Evolutionary conservation across 148 eudicot species (phyloP), one percentile per base, ranked within the genome.

Genomic region (Polygonum aviculare): DNA sequence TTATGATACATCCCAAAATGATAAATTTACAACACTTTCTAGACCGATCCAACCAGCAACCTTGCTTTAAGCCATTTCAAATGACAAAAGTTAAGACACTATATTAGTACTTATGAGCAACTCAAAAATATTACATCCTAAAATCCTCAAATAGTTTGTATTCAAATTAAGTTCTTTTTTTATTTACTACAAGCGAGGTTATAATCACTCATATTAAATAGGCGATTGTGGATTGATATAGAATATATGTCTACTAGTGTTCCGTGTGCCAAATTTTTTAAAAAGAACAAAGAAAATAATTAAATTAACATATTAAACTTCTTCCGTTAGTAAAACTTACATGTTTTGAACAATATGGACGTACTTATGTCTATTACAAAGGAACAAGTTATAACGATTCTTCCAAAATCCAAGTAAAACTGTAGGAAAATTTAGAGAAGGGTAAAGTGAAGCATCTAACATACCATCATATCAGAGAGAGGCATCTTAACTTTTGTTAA

Each of bases 401-500:
- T 62, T 62, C 69, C 14, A 62, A 62, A 62, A 63, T 63, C 0
- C 2, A 31, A 63, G 12, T 33, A 63, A 33, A 18, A 33, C 12
- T 6, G 16, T n/a, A n/a, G 5, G 21, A 41, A 38, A 38, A 60
- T 26, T 60, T 60, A 31, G 5, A 22, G 38, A 60, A 22, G 69
- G 31, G 69, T 1, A 67, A 67, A 67, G 15, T 67, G 47, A 48
- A 76, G 45, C 21, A 12, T 33, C 71, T 39, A 78, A 74, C 93
- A 79, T 89, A 94, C 98, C 98, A 92, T 85, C 97, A 94, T 92
- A 83, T 94, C 98, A 75, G 97, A 89, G 74, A 94, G 97, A 62
- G 98, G 98, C 98, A 94, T 94, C 84, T 94, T 94, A 67, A 94
- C 93, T 80, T 94, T 94, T 77, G 98, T 94, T 73, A 94, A 92